phyloP scores from a whole-genome alignment of 2,329 filamentous ascomycete genomes.

The Colletotrichum chlorophyti region DNA sequence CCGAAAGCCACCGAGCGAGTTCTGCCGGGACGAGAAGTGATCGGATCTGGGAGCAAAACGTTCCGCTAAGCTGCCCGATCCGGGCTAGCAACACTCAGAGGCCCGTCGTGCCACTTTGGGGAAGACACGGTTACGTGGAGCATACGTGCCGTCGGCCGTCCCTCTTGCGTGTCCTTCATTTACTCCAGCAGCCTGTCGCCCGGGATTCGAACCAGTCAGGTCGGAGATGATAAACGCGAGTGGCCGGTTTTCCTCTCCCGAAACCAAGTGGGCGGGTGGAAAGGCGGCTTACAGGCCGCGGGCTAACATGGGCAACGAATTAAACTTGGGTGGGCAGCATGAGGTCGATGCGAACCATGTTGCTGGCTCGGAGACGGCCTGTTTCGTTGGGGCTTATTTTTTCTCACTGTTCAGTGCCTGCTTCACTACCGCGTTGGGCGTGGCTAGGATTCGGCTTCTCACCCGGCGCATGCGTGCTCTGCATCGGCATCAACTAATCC shows the following conservation, averaged over 20 bases:
- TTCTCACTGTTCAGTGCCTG: not conserved
- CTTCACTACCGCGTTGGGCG: no score
- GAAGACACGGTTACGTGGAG: conserved; percentile 12
- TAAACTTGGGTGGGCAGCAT: not conserved
- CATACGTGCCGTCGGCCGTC: conserved; percentile 11
- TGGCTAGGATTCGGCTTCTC: not conserved
- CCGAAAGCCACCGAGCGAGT: conserved; percentile 1
- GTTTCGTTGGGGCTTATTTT: conserved; percentile 6
- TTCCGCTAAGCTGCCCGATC: conserved; percentile 8
- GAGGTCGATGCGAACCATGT: not conserved
- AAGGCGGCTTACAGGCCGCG: not conserved
- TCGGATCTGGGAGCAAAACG: conserved; percentile 5
- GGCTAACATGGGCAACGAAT: no score
- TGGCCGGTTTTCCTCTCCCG: no score
- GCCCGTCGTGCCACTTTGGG: conserved; percentile 3
- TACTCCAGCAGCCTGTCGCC: not conserved
- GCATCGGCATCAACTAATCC: no score
- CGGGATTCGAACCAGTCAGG: no score
- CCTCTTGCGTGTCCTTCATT: not conserved
- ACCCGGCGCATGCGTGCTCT: no score
- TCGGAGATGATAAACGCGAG: not conserved
- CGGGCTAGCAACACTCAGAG: not conserved
- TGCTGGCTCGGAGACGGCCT: not conserved
- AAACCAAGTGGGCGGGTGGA: no score
- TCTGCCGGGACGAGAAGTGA: conserved; percentile 2